These are phyloP conservation scores for Zanthoxylum bungeanum DNA, from an alignment of 345 rosid species.

Conservation along the genomic window DNA sequence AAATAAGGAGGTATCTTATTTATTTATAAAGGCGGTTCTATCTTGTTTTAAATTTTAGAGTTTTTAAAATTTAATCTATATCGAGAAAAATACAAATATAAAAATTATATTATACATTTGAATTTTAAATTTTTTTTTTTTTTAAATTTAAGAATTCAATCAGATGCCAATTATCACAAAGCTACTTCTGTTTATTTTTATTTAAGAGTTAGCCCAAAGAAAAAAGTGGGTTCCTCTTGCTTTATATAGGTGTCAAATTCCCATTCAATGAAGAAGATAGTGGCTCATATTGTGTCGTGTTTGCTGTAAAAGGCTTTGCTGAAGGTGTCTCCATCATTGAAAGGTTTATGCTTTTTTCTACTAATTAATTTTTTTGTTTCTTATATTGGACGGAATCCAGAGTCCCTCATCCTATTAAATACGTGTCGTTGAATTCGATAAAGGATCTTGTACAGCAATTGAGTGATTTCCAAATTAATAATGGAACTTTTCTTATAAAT, in stretches of 20 bases:
- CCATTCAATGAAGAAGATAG: constrained; percentile 27
- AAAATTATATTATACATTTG: too few species aligned
- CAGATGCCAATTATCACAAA: too few species aligned
- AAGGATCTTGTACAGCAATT: neutral
- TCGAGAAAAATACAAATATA: too few species aligned
- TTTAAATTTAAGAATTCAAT: too few species aligned
- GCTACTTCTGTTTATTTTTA: too few species aligned
- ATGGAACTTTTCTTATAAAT: neutral
- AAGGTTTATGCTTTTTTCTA: constrained; percentile 12
- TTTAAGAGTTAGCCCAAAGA: neutral
- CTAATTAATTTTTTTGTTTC: too few species aligned
- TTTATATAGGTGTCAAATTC: constrained; percentile 33
- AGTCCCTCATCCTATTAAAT: too few species aligned
- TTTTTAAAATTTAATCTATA: too few species aligned
- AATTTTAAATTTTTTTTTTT: too few species aligned
- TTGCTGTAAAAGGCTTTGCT: constrained; percentile 3
- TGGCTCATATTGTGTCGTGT: constrained; percentile 29
- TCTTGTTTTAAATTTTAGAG: too few species aligned
- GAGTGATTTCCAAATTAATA: neutral
- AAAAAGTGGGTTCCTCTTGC: constrained; percentile 24
- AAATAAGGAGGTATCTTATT: constrained; percentile 15
- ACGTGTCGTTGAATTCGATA: neutral
- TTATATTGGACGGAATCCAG: too few species aligned
- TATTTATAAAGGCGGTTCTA: too few species aligned
- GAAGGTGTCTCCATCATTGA: constrained; percentile 27